phyloP scores from a whole-genome alignment of 1,139 yeast species.

The Kluyveromyces marxianus region DNA sequence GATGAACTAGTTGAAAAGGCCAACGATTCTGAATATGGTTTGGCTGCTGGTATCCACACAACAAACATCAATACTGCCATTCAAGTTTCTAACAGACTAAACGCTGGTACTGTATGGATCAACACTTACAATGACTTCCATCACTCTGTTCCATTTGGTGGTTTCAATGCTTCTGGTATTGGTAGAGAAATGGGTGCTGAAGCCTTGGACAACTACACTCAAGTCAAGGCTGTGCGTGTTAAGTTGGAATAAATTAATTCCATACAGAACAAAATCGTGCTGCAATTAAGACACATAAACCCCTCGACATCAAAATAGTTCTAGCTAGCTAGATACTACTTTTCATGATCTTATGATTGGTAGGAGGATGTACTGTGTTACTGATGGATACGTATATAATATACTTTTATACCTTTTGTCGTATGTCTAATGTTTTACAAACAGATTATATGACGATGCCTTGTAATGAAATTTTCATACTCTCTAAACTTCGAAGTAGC shows the following conservation, averaged over 20 bases:
- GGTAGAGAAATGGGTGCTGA: slow-evolving; percentile 71
- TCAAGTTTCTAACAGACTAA: slow-evolving; percentile 52
- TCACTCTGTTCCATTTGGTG: slow-evolving; percentile 48
- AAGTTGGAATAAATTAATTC: slow-evolving; percentile 1
- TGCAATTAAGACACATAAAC: neutral
- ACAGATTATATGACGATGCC: too few species aligned
- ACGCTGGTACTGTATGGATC: slow-evolving; percentile 60
- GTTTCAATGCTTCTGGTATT: slow-evolving; percentile 60
- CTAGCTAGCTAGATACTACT: too few species aligned
- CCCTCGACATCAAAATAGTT: neutral
- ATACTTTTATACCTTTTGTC: too few species aligned
- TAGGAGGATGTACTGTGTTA: too few species aligned
- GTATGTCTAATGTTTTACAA: too few species aligned
- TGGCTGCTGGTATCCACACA: slow-evolving; percentile 70
- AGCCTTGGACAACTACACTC: slow-evolving; percentile 59
- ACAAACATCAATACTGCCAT: slow-evolving; percentile 48
- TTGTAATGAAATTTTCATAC: too few species aligned
- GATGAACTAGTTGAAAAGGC: slow-evolving; percentile 58
- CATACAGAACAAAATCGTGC: neutral
- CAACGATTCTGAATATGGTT: slow-evolving; percentile 58
- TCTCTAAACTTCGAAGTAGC: too few species aligned
- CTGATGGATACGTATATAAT: too few species aligned
- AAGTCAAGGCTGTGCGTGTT: slow-evolving; percentile 46
- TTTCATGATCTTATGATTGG: too few species aligned
- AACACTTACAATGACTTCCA: slow-evolving; percentile 60